Conservation (phyloP, 495 filamentous ascomycete species). For the Gamarada debralockiae region DNA sequence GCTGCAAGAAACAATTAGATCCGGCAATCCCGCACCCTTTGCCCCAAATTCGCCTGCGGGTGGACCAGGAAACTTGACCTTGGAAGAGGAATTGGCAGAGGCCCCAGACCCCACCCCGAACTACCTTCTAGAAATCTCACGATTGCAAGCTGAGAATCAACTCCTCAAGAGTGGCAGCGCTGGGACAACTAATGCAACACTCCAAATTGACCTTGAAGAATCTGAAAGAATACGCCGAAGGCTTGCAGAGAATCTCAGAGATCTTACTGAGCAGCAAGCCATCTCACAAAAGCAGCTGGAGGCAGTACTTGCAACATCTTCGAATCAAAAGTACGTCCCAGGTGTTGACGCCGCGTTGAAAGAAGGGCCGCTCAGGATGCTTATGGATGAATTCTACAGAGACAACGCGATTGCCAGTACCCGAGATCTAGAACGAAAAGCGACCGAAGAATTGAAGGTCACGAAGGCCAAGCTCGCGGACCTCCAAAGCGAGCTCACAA, state of each 20-base stretch:
- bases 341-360: constrained; percentile 20
- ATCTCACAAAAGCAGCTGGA: constrained; percentile 47
- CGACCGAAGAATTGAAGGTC: constrained; percentile 26
- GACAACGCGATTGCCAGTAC: constrained; percentile 33
- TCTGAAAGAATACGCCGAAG: constrained; percentile 32
- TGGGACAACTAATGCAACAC: constrained; percentile 43
- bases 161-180: constrained; percentile 44
- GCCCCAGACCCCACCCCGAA: constrained; percentile 23
- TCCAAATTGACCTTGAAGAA: constrained; percentile 45
- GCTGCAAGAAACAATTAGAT: constrained; percentile 42
- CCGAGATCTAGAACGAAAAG: constrained; percentile 31
- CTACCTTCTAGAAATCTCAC: constrained; percentile 39
- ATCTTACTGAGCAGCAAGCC: constrained; percentile 45
- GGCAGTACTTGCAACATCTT: constrained; percentile 40
- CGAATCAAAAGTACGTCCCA: constrained; percentile 45
- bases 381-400: constrained; percentile 37
- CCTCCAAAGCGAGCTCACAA: constrained; percentile 38
- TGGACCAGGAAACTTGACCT: constrained; percentile 16
- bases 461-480: constrained; percentile 34
- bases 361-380: constrained; percentile 30
- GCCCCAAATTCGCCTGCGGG: constrained; percentile 22
- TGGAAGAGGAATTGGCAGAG: constrained; percentile 39
- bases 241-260: constrained; percentile 41
- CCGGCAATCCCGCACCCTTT: constrained; percentile 16
- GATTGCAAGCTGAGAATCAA: constrained; percentile 50